Evolutionary conservation across 2,329 filamentous ascomycete genomes (phyloP), one percentile per base, ranked within the genome.

Genomic region (Fusarium nodosum): DNA sequence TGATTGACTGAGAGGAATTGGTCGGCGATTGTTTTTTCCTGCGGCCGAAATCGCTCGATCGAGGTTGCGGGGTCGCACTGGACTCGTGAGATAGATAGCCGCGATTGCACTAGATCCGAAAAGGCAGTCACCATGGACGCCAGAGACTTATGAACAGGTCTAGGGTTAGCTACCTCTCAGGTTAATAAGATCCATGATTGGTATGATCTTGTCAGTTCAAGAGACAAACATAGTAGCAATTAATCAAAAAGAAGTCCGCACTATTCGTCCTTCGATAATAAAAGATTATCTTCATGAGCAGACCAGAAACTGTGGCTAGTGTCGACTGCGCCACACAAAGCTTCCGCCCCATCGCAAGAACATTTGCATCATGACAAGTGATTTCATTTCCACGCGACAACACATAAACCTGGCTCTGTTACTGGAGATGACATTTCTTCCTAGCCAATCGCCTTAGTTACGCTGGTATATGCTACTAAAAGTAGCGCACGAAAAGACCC

Each of bases 291-390:
- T 26, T 26, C 8, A 44, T 30, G 3, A n/a, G 9, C 11, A 12
- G 18, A 18, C 26, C 18, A 26, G 9, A 15, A 18, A 31, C 7
- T 66, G 68, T 64, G 69, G 67, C 69, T 68, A 13, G 39, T 36
- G 6, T 1, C 0, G 2, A 1, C n/a, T 34, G 38, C 47, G 60
- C 67, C 66, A 70, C 69, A 64, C 7, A 28, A 39, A 52, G 54
- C 44, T 53, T n/a, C 64, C 63, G 69, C 68, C 65, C 69, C 55
- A 39, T 64, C 64, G 61, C 41, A 67, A 30, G 28, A 30, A 54
- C 26, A 44, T 47, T 51, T 31, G 44, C 30, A 57, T 65, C 41
- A 63, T 65, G 48, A 53, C 57, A 68, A 61, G 42, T 54, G 50
- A 66, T 61, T 60, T 45, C 15, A 48, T 53, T 10, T 34, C 31